These are phyloP conservation scores for Glycine tomentella DNA, from an alignment of 306 rosid species.

Conservation along the genomic window DNA sequence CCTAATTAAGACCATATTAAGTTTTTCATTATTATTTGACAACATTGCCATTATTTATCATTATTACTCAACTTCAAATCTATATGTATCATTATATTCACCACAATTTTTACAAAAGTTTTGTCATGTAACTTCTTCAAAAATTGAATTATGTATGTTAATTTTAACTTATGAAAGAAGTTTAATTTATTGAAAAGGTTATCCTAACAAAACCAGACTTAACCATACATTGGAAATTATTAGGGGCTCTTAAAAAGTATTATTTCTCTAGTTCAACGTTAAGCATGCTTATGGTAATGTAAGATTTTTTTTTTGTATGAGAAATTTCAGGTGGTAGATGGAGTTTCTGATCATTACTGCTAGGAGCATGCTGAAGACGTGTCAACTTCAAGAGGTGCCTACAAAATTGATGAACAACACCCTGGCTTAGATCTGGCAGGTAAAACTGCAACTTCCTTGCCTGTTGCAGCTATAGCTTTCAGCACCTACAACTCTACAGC, in stretches of 20 bases:
- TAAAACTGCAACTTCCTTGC: constrained; percentile 90
- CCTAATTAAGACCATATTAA: neutral
- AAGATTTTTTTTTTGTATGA: too few species aligned
- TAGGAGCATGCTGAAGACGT: constrained; percentile 94
- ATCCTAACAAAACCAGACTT: neutral
- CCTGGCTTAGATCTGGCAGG: constrained; percentile 94
- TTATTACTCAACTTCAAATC: neutral
- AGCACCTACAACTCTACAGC: constrained; percentile 63
- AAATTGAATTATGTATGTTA: neutral
- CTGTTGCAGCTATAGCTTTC: constrained; percentile 85
- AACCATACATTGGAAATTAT: neutral
- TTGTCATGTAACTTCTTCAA: neutral
- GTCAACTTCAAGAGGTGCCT: constrained; percentile 74
- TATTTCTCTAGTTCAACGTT: too few species aligned
- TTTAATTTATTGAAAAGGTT: neutral
- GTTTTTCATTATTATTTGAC: neutral
- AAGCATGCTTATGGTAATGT: too few species aligned
- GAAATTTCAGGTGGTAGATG: constrained; percentile 68
- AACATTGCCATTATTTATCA: neutral
- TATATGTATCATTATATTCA: constrained; percentile 2
- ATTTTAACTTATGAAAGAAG: neutral
- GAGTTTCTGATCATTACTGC: constrained; percentile 86
- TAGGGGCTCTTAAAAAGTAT: too few species aligned
- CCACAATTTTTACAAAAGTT: neutral
- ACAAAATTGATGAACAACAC: constrained; percentile 73